These are phyloP conservation scores for Populus deltoides DNA, from an alignment of 345 rosid genomes.

Conservation along the genomic window DNA sequence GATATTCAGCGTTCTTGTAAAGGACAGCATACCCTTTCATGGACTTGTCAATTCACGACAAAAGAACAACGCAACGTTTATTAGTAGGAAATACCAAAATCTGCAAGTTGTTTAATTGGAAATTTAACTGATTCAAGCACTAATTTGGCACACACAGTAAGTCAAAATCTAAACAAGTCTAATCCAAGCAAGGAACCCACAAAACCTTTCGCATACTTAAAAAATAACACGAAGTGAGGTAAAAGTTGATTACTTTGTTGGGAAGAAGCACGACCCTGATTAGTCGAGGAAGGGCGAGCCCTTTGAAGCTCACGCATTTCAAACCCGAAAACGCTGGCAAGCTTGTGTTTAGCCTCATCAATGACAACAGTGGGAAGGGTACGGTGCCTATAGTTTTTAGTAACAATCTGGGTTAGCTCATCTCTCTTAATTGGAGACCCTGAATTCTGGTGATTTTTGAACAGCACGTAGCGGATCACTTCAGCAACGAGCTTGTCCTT, in stretches of 20 bases:
- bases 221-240: background rate
- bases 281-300: constrained; percentile 47
- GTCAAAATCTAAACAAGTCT: background rate
- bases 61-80: background rate
- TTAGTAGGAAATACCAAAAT: background rate
- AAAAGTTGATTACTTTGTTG: constrained; percentile 43
- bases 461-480: constrained; percentile 71
- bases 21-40: background rate
- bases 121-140: background rate
- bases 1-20: background rate
- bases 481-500: constrained; percentile 90
- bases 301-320: constrained; percentile 82
- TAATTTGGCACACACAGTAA: background rate
- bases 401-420: constrained; percentile 79
- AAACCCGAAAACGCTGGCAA: constrained; percentile 61
- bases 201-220: background rate
- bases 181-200: background rate
- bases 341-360: constrained; percentile 66
- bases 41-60: background rate
- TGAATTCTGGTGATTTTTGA: constrained; percentile 69
- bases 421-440: constrained; percentile 89
- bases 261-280: constrained; percentile 47
- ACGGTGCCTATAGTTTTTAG: constrained; percentile 68
- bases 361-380: constrained; percentile 58
- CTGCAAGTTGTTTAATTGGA: background rate